Conservation (phyloP, 768 basidiomycete species). For the Phlebiopsis gigantea region DNA sequence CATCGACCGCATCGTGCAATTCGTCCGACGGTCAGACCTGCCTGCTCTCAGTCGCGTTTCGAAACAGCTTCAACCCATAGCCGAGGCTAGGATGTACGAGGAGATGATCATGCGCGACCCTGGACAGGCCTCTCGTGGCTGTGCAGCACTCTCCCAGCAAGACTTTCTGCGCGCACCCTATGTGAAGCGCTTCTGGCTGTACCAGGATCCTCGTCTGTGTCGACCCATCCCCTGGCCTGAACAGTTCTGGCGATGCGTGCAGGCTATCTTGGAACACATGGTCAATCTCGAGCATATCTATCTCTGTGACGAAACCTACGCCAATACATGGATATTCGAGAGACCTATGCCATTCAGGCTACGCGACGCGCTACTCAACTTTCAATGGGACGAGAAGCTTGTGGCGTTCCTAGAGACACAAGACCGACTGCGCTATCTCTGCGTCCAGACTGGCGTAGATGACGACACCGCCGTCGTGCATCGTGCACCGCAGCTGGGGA, state of each 20-base stretch:
- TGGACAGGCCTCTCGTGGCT: constrained; percentile 31
- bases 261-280: constrained; percentile 38
- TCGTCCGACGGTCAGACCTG: constrained; percentile 33
- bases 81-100: constrained; percentile 44
- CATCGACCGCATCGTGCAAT: constrained; percentile 34
- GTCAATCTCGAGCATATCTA: constrained; percentile 38
- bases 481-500: constrained; percentile 11
- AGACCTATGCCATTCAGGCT: constrained; percentile 41
- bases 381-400: constrained; percentile 43
- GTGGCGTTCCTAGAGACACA: constrained; percentile 47
- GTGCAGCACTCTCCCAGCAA: constrained; percentile 31
- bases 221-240: neutral
- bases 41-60: constrained; percentile 38
- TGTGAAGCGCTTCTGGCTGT: constrained; percentile 41
- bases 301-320: constrained; percentile 32
- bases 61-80: constrained; percentile 42
- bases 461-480: neutral
- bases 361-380: constrained; percentile 39
- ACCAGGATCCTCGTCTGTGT: constrained; percentile 24
- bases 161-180: constrained; percentile 31
- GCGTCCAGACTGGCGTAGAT: constrained; percentile 8
- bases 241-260: constrained; percentile 42
- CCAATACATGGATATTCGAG: constrained; percentile 43
- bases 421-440: constrained; percentile 34
- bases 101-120: constrained; percentile 34